Evolutionary conservation across 768 basidiomycete species (phyloP), one percentile per base, ranked within the genome.

Genomic region (Tubosaeta sp.): DNA sequence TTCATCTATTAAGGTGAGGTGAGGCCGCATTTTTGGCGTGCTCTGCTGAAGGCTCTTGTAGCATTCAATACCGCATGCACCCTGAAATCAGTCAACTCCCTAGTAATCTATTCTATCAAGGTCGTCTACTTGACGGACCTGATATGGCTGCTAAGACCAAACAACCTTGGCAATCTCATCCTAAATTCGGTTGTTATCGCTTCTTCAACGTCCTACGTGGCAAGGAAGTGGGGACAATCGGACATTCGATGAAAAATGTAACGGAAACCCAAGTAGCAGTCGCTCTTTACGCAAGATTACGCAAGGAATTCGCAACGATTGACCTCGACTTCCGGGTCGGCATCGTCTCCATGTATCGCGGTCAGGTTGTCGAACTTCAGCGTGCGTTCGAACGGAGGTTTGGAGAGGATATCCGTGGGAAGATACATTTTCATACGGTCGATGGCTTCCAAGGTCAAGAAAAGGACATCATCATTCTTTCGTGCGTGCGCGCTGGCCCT

Each of bases 51-150:
- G 27, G 45, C 22, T 41, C 22, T 54, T 33, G 53, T 53, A 97
- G 95, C 60, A 98, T 99, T 38, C 97, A 99, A 72, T 99, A 99
- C 66, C 95, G 97, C 58, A 99, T 99, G 97, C 95, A 99, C 65
- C 95, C 95, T 2, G 85, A 91, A 47, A 97, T 98, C 64, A 95
- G 93, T 56, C 75, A 75, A 46, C 79, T 99, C 16, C 97, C 97
- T 0, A 97, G 94, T 53, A 77, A 76, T 43, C 70, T 93, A 2
- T 99, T 99, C 72, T 99, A 99, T 65, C 72, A 84, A 48, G 83
- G 84, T 7, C 76, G 80, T 33, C 74, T 99, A 10, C 72, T 80
- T 41, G 92, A 99, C 66, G 97, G 97, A 1, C 93, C 92, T 4
- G 79, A 80, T 44, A 97, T 99, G 95, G 86, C 75, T 10, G 58